Percentiles rank a stretch among this genome's conserved stretches.
These are phyloP conservation scores for Barnettozyma hawaiiensis DNA, from an alignment of 1,139 yeast species.

Conservation along the genomic window DNA sequence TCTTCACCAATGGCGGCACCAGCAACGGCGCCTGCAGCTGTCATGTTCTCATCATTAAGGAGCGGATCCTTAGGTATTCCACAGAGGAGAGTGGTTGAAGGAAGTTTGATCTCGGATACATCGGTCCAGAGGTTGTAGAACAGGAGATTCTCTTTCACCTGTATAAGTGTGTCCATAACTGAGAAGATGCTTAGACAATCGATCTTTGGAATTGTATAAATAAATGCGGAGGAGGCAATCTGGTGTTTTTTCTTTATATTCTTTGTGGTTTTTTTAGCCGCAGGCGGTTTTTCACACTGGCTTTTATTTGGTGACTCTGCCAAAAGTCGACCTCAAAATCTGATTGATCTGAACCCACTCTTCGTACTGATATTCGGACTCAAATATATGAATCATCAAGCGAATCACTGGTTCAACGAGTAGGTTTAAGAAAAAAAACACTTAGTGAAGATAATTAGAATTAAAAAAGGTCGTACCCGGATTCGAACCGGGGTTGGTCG, in stretches of 20 bases:
- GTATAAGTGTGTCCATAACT: slow-evolving; percentile 9
- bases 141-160: slow-evolving; percentile 38
- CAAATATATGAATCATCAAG: no score
- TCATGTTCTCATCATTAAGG: slow-evolving; percentile 23
- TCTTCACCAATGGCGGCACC: background rate
- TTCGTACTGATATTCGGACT: no score
- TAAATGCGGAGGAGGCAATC: no score
- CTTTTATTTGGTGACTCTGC: no score
- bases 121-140: slow-evolving; percentile 52
- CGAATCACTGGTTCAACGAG: no score
- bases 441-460: background rate
- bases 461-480: slow-evolving; percentile 74
- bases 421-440: no score
- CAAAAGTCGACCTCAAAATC: no score
- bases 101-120: slow-evolving; percentile 28
- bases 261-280: no score
- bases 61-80: slow-evolving; percentile 32
- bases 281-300: no score
- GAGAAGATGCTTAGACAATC: no score
- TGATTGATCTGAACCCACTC: no score
- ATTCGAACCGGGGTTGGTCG: slow-evolving; percentile 93
- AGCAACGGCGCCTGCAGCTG: background rate
- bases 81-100: slow-evolving; percentile 17
- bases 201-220: no score
- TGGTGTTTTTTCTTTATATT: background rate